phyloP scores from a whole-genome alignment of 345 rosid genomes.

The Hibiscus mutabilis region DNA sequence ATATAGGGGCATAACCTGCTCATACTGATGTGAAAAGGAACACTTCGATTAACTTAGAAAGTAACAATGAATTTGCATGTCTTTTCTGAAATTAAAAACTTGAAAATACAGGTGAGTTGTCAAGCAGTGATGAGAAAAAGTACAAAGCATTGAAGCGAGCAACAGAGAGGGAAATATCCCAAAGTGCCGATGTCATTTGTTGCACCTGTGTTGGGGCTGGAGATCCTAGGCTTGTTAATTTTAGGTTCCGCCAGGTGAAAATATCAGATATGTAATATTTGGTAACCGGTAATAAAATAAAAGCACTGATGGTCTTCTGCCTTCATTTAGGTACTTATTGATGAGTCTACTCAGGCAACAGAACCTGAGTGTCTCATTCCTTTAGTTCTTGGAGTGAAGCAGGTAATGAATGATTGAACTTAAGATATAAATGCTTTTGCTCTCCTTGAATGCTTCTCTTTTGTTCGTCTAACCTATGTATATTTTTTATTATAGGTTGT shows the following conservation, averaged over 20 bases:
- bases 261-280: neutral
- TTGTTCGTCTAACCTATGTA: slow-evolving; percentile 7
- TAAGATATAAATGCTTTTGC: neutral
- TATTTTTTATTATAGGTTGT: slow-evolving; percentile 48
- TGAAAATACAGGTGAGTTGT: slow-evolving; percentile 66
- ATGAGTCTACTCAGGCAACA: slow-evolving; percentile 98
- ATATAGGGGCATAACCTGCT: neutral
- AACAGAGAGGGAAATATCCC: slow-evolving; percentile 94
- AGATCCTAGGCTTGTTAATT: slow-evolving; percentile 93
- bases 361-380: slow-evolving; percentile 99
- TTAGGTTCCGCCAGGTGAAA: slow-evolving; percentile 95
- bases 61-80: neutral
- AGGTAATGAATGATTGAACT: slow-evolving; percentile 39
- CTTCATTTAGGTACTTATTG: slow-evolving; percentile 79
- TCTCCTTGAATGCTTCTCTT: neutral
- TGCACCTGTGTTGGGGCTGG: slow-evolving; percentile 99
- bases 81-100: slow-evolving; percentile 1
- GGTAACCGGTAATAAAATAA: neutral
- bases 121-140: slow-evolving; percentile 98
- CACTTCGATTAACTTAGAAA: neutral
- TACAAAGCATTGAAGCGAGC: slow-evolving; percentile 95
- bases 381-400: slow-evolving; percentile 94
- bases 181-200: slow-evolving; percentile 99
- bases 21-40: neutral
- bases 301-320: neutral